These are phyloP conservation scores for Fagus sylvatica DNA, from an alignment of 306 rosid genomes.

Conservation along the genomic window DNA sequence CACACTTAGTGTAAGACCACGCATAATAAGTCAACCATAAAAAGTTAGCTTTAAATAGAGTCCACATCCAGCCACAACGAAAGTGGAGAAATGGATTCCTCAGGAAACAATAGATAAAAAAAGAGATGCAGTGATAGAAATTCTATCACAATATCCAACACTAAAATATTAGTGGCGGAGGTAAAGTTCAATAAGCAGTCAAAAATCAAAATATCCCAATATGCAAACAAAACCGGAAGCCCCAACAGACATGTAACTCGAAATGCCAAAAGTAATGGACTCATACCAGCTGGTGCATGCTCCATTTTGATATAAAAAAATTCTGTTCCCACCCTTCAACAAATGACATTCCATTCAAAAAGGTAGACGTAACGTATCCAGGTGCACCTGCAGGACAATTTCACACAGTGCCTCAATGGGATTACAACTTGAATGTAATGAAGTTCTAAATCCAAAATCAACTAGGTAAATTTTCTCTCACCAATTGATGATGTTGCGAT, in stretches of 20 bases:
- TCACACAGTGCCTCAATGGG: neutral
- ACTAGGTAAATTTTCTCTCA: no score
- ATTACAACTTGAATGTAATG: neutral
- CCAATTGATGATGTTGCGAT: no score
- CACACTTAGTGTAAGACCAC: no score
- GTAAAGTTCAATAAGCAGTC: neutral
- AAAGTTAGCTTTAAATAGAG: no score
- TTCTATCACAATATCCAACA: neutral
- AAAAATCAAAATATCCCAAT: neutral
- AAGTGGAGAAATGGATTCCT: no score
- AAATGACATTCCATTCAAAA: conserved; percentile 93
- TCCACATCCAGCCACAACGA: no score
- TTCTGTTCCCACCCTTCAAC: conserved; percentile 93
- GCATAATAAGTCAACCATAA: no score
- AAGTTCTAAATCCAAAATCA: neutral
- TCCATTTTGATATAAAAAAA: conserved; percentile 91
- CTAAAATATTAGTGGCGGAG: neutral
- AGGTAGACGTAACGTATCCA: conserved; percentile 68
- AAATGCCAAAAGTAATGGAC: conserved; percentile 18
- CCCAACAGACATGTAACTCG: neutral
- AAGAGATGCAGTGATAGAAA: neutral
- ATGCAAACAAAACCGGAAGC: neutral
- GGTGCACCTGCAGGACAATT: conserved; percentile 81
- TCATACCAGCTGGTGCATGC: conserved; percentile 96
- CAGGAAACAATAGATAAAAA: neutral